phyloP scores from a whole-genome alignment of 495 filamentous ascomycete genomes.

The Aspergillus saccharolyticus region DNA sequence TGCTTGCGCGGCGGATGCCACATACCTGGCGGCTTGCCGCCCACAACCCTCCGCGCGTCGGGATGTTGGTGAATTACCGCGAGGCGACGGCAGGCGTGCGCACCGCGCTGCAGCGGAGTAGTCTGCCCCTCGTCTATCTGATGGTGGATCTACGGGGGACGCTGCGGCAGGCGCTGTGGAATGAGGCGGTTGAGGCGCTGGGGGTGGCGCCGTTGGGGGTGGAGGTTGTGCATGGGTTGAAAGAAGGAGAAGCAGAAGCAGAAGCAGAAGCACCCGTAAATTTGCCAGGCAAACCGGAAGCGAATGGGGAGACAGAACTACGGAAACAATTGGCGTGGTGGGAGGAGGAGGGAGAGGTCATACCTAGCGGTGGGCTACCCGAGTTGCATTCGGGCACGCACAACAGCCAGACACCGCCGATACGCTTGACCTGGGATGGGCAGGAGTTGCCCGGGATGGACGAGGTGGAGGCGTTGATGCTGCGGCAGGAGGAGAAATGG shows the following conservation, averaged over 20 bases:
- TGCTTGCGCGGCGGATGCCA: slow-evolving; percentile 60
- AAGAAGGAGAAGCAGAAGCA: too few species aligned
- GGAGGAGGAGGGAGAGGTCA: slow-evolving; percentile 14
- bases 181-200: slow-evolving; percentile 50
- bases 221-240: slow-evolving; percentile 49
- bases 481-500: slow-evolving; percentile 27
- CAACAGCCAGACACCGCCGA: neutral
- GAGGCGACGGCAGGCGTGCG: slow-evolving; percentile 55
- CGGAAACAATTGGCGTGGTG: neutral
- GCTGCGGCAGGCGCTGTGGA: slow-evolving; percentile 40
- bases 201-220: slow-evolving; percentile 63
- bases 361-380: too few species aligned
- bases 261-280: too few species aligned
- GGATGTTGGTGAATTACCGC: slow-evolving; percentile 54
- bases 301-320: too few species aligned
- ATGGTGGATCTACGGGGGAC: slow-evolving; percentile 39
- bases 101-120: slow-evolving; percentile 61
- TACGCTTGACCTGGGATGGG: slow-evolving; percentile 52
- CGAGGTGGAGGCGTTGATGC: slow-evolving; percentile 27
- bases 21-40: slow-evolving; percentile 57
- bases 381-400: too few species aligned
- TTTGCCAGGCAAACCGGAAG: too few species aligned
- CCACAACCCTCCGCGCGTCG: too few species aligned
- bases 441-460: slow-evolving; percentile 42
- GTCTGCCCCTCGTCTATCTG: slow-evolving; percentile 60